These are phyloP conservation scores for Warburgia ugandensis DNA, from an alignment of 164 flowering plant species.

Conservation along the genomic window DNA sequence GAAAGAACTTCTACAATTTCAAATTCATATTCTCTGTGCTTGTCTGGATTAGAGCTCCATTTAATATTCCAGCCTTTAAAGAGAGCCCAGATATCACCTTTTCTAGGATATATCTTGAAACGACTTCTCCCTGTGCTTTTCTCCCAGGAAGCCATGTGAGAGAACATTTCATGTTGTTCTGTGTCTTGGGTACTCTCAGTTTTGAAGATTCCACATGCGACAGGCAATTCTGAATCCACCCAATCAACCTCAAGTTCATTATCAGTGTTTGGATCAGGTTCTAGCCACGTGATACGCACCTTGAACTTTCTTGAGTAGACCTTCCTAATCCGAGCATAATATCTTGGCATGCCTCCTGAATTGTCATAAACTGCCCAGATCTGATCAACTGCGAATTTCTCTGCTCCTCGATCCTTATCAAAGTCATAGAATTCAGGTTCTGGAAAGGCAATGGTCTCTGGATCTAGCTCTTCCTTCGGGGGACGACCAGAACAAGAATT, in stretches of 20 bases:
- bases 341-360: slow-evolving; percentile 83
- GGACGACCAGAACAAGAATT: background rate
- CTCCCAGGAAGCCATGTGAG: slow-evolving; percentile 26
- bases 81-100: slow-evolving; percentile 65
- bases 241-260: slow-evolving; percentile 33
- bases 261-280: slow-evolving; percentile 34
- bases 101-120: slow-evolving; percentile 39
- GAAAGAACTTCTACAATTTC: slow-evolving; percentile 51
- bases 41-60: slow-evolving; percentile 42
- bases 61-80: slow-evolving; percentile 47
- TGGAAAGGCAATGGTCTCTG: slow-evolving; percentile 22
- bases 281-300: slow-evolving; percentile 65
- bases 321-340: slow-evolving; percentile 56
- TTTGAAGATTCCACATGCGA: slow-evolving; percentile 58
- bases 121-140: slow-evolving; percentile 3
- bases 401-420: slow-evolving; percentile 38
- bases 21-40: slow-evolving; percentile 25
- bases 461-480: slow-evolving; percentile 3
- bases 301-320: slow-evolving; percentile 38
- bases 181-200: slow-evolving; percentile 17
- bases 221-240: slow-evolving; percentile 39
- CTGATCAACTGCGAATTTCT: slow-evolving; percentile 49
- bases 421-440: slow-evolving; percentile 71
- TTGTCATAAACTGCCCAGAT: slow-evolving; percentile 81
- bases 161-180: slow-evolving; percentile 30